These are phyloP conservation scores for Annulohypoxylon stygium DNA, from an alignment of 495 filamentous ascomycete genomes.

Conservation along the genomic window DNA sequence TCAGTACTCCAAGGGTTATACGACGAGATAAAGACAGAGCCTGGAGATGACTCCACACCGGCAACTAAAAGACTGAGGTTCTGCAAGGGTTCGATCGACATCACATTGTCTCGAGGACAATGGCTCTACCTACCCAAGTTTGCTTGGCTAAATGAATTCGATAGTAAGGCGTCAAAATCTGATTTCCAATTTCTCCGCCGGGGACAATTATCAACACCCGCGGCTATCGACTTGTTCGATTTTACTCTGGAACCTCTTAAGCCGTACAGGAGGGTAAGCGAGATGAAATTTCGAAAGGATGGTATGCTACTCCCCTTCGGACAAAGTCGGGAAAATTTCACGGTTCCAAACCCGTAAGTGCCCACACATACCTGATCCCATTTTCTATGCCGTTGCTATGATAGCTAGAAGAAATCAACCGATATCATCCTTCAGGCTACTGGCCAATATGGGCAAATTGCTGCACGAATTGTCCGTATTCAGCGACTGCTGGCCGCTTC, in stretches of 20 bases:
- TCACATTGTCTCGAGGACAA: too few relatives aligned
- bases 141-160: too few relatives aligned
- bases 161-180: too few relatives aligned
- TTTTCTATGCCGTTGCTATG: background rate
- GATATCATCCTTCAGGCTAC: background rate
- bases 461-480: slow-evolving; percentile 27
- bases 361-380: background rate
- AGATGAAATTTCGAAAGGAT: slow-evolving; percentile 48
- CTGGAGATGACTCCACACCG: slow-evolving; percentile 12
- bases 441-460: slow-evolving; percentile 33
- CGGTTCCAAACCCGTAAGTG: slow-evolving; percentile 52
- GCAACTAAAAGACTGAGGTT: too few relatives aligned
- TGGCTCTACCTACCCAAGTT: too few relatives aligned
- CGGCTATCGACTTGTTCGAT: too few relatives aligned
- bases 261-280: slow-evolving; percentile 26
- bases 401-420: background rate
- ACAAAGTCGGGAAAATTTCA: slow-evolving; percentile 42
- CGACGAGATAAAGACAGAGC: slow-evolving; percentile 29
- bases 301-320: slow-evolving; percentile 56
- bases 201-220: too few relatives aligned
- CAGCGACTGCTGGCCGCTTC: background rate
- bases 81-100: too few relatives aligned
- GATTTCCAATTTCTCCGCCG: too few relatives aligned
- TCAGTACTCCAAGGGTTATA: slow-evolving; percentile 38
- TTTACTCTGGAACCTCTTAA: too few relatives aligned